A percentile compares a stretch with the other conserved stretches of the same genome.
phyloP scores from a whole-genome alignment of 2,329 filamentous ascomycete species.

The Sporothrix protearum region DNA sequence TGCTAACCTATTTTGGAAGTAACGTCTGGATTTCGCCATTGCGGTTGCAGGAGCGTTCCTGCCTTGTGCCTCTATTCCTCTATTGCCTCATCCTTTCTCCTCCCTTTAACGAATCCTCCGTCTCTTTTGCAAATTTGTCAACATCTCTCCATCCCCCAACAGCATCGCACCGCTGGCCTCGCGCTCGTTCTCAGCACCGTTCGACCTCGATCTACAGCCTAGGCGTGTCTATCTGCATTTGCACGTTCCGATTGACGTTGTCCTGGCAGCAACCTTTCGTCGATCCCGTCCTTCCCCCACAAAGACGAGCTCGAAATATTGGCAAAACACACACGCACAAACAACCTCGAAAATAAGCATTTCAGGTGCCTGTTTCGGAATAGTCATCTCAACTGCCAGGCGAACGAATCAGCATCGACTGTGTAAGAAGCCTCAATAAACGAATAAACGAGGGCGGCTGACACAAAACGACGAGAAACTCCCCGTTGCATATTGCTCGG shows the following conservation, averaged over 20 bases:
- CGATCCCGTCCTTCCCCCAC: background rate
- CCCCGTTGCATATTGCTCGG: slow-evolving; percentile 13
- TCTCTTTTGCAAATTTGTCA: background rate
- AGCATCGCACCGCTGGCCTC: background rate
- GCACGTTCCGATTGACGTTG: slow-evolving; percentile 18
- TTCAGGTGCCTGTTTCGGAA: background rate
- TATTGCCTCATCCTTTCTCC: background rate
- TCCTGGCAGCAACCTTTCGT: background rate
- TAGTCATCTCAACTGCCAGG: background rate
- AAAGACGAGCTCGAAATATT: background rate
- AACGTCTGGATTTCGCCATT: slow-evolving; percentile 17
- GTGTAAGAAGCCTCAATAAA: slow-evolving; percentile 1
- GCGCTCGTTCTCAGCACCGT: background rate
- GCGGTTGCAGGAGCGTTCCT: background rate
- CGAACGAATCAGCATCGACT: slow-evolving; percentile 3
- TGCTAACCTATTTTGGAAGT: slow-evolving; percentile 3
- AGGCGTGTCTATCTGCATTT: slow-evolving; percentile 1
- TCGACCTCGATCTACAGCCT: background rate
- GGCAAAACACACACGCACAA: background rate
- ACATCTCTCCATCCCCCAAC: background rate
- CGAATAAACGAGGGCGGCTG: slow-evolving; percentile 8
- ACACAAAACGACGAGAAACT: slow-evolving; percentile 12
- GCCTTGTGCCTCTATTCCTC: background rate
- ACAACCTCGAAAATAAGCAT: background rate
- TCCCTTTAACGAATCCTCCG: background rate